Percentiles rank a stretch among this genome's conserved stretches.
Evolutionary conservation across 306 rosid genomes (phyloP).

Genomic region (Astragalus glycyphyllos): DNA sequence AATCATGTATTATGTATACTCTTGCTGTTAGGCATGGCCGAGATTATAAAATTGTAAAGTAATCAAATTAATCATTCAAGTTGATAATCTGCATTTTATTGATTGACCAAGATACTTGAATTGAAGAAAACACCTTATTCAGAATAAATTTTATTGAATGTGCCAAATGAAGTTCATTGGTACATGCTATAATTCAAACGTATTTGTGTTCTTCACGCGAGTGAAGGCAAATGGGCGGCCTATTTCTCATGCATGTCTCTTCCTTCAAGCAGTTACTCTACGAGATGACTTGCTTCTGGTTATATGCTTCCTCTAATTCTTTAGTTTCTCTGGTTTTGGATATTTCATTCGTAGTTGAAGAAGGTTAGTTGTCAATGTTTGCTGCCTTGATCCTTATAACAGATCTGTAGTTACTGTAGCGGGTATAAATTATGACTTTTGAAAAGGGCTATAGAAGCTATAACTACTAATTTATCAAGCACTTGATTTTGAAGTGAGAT

Average conservation of each 20-base stretch:
- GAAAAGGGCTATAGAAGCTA: neutral
- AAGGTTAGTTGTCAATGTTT: slow-evolving; percentile 29
- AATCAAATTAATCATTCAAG: slow-evolving; percentile 3
- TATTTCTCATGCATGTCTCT: neutral
- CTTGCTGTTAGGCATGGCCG: neutral
- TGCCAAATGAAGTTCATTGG: neutral
- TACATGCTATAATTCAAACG: slow-evolving; percentile 2
- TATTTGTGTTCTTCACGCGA: neutral
- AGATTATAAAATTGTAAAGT: neutral
- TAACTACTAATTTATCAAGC: neutral
- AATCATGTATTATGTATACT: neutral
- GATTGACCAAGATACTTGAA: slow-evolving; percentile 3
- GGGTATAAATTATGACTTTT: neutral
- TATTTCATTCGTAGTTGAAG: slow-evolving; percentile 20
- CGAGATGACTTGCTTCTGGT: slow-evolving; percentile 25
- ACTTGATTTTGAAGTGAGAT: slow-evolving; percentile 15
- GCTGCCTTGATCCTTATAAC: slow-evolving; percentile 12
- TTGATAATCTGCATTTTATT: slow-evolving; percentile 8
- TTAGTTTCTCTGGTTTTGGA: slow-evolving; percentile 25
- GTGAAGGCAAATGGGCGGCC: neutral
- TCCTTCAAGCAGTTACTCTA: slow-evolving; percentile 1
- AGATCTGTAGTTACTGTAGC: slow-evolving; percentile 24
- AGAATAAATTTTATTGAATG: slow-evolving; percentile 15
- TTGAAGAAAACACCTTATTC: slow-evolving; percentile 9
- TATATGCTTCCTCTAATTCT: neutral